A percentile compares a stretch with the other conserved stretches of the same genome.
phyloP scores from a whole-genome alignment of 306 rosid species.

The Trichosanthes truncata region DNA sequence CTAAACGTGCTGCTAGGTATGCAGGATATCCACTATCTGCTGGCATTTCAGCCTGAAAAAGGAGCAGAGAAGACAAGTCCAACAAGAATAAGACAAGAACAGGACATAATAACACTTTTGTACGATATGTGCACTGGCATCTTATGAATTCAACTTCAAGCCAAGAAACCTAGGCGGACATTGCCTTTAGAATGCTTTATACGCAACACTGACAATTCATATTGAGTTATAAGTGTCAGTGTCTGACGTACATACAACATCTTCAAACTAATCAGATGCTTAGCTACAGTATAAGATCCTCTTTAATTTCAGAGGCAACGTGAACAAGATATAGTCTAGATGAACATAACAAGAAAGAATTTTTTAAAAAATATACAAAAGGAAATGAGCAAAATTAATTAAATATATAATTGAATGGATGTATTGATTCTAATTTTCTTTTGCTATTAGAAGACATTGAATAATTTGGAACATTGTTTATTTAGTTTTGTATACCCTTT shows the following conservation, averaged over 20 bases:
- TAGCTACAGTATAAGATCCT: neutral
- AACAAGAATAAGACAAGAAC: slow-evolving; percentile 3
- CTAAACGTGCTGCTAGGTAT: slow-evolving; percentile 96
- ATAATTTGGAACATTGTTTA: neutral
- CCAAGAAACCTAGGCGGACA: neutral
- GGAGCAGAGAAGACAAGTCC: slow-evolving; percentile 8
- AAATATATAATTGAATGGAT: neutral
- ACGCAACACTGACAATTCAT: neutral
- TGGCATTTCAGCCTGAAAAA: slow-evolving; percentile 95
- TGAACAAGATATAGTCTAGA: neutral
- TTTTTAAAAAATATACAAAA: neutral
- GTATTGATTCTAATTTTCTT: neutral
- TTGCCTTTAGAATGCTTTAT: neutral
- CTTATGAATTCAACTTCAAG: neutral
- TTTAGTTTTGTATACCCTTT: neutral
- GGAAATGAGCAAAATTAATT: neutral
- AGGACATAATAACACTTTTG: slow-evolving; percentile 5
- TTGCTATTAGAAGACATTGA: too few species aligned
- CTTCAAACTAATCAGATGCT: neutral
- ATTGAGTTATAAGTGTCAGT: neutral
- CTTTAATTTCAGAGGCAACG: neutral
- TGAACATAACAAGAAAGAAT: neutral
- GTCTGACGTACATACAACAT: neutral
- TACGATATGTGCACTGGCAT: neutral
- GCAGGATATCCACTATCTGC: slow-evolving; percentile 99